Evolutionary conservation across 768 basidiomycete species (phyloP).

Genomic region (Lentinula sp.): DNA sequence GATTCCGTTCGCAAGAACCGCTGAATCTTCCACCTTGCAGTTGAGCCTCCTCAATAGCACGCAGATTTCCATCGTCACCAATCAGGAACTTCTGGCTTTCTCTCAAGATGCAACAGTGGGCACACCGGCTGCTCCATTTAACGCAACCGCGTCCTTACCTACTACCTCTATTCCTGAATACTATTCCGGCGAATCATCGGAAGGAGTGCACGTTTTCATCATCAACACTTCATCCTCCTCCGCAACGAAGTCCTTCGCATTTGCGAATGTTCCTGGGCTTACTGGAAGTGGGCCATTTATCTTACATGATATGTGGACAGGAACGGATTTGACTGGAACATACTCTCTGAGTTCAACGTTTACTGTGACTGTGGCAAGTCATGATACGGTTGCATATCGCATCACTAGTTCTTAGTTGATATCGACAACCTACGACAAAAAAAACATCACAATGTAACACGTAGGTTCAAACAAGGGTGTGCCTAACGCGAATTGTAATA

Average conservation of each 20-base stretch:
- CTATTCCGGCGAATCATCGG: constrained; percentile 41
- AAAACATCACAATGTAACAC: neutral
- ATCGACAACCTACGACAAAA: neutral
- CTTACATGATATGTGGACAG: constrained; percentile 53
- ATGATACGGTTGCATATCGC: constrained; percentile 49
- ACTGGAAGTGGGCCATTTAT: constrained; percentile 26
- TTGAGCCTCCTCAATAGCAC: constrained; percentile 29
- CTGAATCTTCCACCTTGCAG: constrained; percentile 19
- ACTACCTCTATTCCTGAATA: constrained; percentile 45
- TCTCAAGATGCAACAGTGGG: constrained; percentile 43
- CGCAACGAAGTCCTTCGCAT: constrained; percentile 38
- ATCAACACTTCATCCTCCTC: constrained; percentile 38
- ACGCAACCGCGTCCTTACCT: constrained; percentile 28
- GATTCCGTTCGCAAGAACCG: neutral
- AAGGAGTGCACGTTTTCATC: constrained; percentile 49
- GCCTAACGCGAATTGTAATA: too few species aligned
- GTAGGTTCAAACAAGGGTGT: neutral
- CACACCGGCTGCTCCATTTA: constrained; percentile 43
- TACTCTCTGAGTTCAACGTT: constrained; percentile 29
- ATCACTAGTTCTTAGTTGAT: constrained; percentile 18
- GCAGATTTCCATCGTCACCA: constrained; percentile 45
- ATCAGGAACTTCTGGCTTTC: constrained; percentile 48
- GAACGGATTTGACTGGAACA: constrained; percentile 34
- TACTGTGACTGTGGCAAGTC: constrained; percentile 35
- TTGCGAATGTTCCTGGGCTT: constrained; percentile 42